These are phyloP conservation scores for Pseudocercospora crystallina DNA, from an alignment of 2,329 filamentous ascomycete species.

Conservation along the genomic window DNA sequence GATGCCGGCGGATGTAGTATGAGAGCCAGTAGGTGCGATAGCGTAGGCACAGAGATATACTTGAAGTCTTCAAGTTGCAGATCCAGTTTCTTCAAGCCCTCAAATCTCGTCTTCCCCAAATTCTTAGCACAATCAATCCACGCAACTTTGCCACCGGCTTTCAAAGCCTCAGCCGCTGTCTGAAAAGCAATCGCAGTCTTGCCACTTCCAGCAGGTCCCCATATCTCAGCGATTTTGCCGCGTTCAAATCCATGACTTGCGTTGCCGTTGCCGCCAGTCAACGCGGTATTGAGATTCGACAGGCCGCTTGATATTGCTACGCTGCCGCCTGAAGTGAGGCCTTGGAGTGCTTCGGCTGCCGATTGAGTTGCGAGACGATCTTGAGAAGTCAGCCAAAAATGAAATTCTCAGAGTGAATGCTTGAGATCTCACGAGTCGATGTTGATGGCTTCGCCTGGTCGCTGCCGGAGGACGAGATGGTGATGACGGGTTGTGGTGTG, in stretches of 20 bases:
- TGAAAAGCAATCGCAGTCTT: slow-evolving; percentile 73
- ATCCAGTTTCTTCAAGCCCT: neutral
- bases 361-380: slow-evolving; percentile 21
- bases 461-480: slow-evolving; percentile 11
- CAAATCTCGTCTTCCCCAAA: slow-evolving; percentile 12
- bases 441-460: neutral
- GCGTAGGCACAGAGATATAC: slow-evolving; percentile 60
- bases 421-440: slow-evolving; percentile 5
- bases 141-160: slow-evolving; percentile 62
- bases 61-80: slow-evolving; percentile 47
- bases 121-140: slow-evolving; percentile 58
- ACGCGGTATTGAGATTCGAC: slow-evolving; percentile 11
- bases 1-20: slow-evolving; percentile 64
- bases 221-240: slow-evolving; percentile 81
- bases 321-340: neutral
- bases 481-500: slow-evolving; percentile 4
- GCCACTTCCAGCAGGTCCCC: slow-evolving; percentile 80
- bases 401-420: neutral
- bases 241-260: slow-evolving; percentile 62
- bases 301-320: slow-evolving; percentile 14
- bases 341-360: slow-evolving; percentile 13
- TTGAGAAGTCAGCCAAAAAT: neutral
- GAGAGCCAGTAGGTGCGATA: slow-evolving; percentile 70
- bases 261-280: slow-evolving; percentile 7
- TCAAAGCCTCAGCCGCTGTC: slow-evolving; percentile 56